Base-by-base conservation (phyloP, 305 asterid genomes). In the Coffea humblotiana region DNA sequence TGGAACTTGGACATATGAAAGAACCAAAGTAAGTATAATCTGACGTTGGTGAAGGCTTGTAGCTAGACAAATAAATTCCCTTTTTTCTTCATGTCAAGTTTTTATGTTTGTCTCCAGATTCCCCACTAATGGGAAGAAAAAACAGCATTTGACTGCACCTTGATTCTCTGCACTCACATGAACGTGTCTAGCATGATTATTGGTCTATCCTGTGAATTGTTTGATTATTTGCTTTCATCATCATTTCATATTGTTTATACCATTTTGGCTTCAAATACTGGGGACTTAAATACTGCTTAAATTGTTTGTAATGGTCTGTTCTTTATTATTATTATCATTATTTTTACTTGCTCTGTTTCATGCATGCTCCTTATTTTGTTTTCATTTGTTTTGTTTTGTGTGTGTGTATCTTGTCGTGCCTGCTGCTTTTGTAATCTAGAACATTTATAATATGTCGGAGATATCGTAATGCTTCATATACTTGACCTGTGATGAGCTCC, bases 1-100 rank as follows among this genome's bases (percentile, higher is more conserved):
- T 84, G 82, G 94, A 94, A 85, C 75, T 72, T 63, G 97, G 97
- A 83, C 56, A 84, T 67, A 90, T 80, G 67, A 87, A 86, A 86
- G 89, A 87, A 84, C 83, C 80, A 27, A 87, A 78, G 99, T 94
- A 85, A 87, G 97, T 88, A 63, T 74, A 60, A 18, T 13, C 0
- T 37, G 43, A 37, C 5, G 43, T 37, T 37, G 43, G 5, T 37
- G 43, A 37, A 37, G 43, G 43, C 43, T 37, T 37, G 43, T 37
- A 37, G 43, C 43, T 37, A 37, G 43, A 37, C 43, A 3, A 37
- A 37, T 37, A 37, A 37, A 37, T 37, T 16, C 27, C 32, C 32
- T 29, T 29, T 29, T 29, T 29, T 29, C 32, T 29, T 29, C 32
- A 29, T 29, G 32, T 29, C 32, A 29, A 29, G 32, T 29, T 29